Percentiles rank a stretch among this genome's conserved stretches.
Evolutionary conservation across 176 grass and related monocot genomes (phyloP).

Genomic region (Poa pratensis): DNA sequence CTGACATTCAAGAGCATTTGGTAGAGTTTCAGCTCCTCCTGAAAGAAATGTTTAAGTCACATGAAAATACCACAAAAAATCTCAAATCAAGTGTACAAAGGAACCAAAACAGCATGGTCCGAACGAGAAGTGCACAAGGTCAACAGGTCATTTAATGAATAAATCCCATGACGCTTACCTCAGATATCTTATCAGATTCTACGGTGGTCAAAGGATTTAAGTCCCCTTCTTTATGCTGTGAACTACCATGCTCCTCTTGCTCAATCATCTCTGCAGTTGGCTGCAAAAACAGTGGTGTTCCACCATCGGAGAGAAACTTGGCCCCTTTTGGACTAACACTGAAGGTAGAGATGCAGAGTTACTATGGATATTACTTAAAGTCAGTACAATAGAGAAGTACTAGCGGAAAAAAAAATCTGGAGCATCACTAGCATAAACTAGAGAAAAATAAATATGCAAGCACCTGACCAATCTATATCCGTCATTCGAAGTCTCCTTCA

Average conservation of each 20-base stretch:
- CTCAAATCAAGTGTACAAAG: not conserved
- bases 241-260: conserved; percentile 65
- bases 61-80: conserved; percentile 3
- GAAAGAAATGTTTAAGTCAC: conserved; percentile 45
- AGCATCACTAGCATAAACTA: conserved; percentile 20
- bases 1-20: conserved; percentile 72
- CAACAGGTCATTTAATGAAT: conserved; percentile 31
- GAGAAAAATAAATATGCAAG: conserved; percentile 28
- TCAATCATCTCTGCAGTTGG: conserved; percentile 84
- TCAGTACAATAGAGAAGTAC: not conserved
- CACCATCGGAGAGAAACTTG: conserved; percentile 70
- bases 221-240: conserved; percentile 59
- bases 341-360: conserved; percentile 45
- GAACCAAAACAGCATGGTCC: not conserved
- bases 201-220: conserved; percentile 50
- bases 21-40: conserved; percentile 82
- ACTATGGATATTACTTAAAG: conserved; percentile 27
- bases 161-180: conserved; percentile 52
- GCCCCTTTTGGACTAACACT: conserved; percentile 76
- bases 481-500: conserved; percentile 73
- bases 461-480: conserved; percentile 77
- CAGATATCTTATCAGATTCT: conserved; percentile 63
- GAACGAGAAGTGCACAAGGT: not conserved
- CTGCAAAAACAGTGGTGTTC: conserved; percentile 70
- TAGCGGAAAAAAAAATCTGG: not conserved